phyloP scores from a whole-genome alignment of 805 yeast genomes.

The Metschnikowia bowlesiae region DNA sequence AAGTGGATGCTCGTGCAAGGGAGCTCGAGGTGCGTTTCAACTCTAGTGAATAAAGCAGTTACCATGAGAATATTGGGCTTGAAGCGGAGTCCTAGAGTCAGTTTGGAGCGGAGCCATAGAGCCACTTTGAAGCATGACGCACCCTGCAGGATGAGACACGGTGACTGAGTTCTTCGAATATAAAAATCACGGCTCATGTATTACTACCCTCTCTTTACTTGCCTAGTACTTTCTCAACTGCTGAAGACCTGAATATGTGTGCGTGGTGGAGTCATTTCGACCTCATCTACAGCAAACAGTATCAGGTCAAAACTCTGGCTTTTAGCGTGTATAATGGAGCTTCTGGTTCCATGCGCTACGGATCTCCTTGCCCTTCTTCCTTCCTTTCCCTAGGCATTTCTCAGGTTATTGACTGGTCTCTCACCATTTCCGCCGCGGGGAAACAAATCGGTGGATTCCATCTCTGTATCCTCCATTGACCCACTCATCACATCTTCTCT shows the following conservation, averaged over 20 bases:
- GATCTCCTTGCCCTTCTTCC: no score
- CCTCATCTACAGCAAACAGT: no score
- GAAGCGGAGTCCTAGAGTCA: no score
- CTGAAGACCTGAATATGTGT: no score
- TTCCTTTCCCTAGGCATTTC: background rate
- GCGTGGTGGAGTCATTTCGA: background rate
- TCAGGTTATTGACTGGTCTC: background rate
- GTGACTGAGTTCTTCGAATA: no score
- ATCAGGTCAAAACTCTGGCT: background rate
- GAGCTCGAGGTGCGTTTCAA: conserved; percentile 14
- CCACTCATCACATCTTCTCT: conserved; percentile 20
- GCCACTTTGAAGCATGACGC: no score
- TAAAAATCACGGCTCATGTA: no score
- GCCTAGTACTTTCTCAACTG: no score
- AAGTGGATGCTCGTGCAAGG: conserved; percentile 11
- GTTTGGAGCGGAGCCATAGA: no score
- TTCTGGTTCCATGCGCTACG: no score
- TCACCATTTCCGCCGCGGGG: conserved; percentile 12
- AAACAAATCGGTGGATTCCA: conserved; percentile 26
- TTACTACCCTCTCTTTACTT: no score
- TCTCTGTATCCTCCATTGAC: conserved; percentile 30
- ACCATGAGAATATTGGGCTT: background rate
- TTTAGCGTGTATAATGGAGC: background rate
- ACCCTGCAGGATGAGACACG: no score
- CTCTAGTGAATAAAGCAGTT: conserved; percentile 2